phyloP scores from a whole-genome alignment of 23 red algal species.

The Chondrus crispus region DNA sequence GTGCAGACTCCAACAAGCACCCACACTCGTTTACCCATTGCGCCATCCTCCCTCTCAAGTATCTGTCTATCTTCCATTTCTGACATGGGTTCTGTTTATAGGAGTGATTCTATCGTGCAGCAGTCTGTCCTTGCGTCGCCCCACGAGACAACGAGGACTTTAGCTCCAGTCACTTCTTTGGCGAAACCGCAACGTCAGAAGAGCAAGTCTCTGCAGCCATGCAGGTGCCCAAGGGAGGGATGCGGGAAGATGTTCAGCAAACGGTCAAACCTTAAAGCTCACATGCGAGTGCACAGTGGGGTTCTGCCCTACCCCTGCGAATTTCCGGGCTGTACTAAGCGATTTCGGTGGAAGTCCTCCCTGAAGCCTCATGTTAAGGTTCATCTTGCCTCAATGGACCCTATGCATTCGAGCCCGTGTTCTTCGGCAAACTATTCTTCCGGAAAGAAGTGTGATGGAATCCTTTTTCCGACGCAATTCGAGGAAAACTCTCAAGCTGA shows the following conservation, averaged over 20 bases:
- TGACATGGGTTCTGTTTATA: too few relatives aligned
- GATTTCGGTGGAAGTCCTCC: constrained; percentile 71
- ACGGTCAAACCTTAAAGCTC: constrained; percentile 66
- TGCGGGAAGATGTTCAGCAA: constrained; percentile 77
- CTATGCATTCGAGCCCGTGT: too few relatives aligned
- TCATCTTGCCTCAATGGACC: constrained; percentile 1
- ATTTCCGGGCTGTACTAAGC: constrained; percentile 51
- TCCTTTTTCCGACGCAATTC: not conserved
- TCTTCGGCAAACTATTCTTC: not conserved
- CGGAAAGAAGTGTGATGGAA: too few relatives aligned
- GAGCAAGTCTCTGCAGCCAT: constrained; percentile 60
- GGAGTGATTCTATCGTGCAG: too few relatives aligned
- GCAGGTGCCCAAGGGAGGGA: constrained; percentile 10
- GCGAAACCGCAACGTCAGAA: not conserved
- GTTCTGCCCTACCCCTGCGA: constrained; percentile 57
- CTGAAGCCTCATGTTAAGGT: constrained; percentile 55
- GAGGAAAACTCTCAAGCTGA: too few relatives aligned
- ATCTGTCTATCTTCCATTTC: too few relatives aligned
- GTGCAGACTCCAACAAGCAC: too few relatives aligned
- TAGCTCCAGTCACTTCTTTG: not conserved
- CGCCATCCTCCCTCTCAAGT: too few relatives aligned
- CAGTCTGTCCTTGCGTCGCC: too few relatives aligned
- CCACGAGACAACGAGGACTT: too few relatives aligned
- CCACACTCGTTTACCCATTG: too few relatives aligned
- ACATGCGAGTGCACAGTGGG: constrained; percentile 58